Evolutionary conservation across 2,329 filamentous ascomycete species (phyloP), one percentile per base, ranked within the genome.

Genomic region (Alternaria gansuensis): DNA sequence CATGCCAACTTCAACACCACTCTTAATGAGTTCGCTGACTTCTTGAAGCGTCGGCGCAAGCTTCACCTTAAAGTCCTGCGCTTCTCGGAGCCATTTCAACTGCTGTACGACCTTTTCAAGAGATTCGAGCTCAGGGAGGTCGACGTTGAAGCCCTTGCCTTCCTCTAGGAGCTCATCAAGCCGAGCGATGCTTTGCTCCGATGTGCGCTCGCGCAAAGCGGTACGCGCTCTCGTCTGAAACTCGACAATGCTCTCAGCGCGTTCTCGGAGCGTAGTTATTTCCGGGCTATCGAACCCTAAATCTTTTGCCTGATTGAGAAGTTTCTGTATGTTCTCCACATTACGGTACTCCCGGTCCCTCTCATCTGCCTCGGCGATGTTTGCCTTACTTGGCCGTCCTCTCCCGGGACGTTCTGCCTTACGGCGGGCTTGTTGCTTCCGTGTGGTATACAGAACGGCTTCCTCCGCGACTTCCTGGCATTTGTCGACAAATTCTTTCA

Each of bases 391-490:
- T 50, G 88, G 84, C 54, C 88, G 86, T 56, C 88, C 86, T 65
- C 92, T 90, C 87, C 90, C 95, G 43, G 86, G 87, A 74, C 92
- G 95, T 72, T 97, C 94, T 77, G 90, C 96, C 80, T 98, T 98
- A 62, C 94, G 92, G 63, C 95, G 90, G 74, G 96, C 96, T 79
- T 97, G 94, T 81, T 97, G 94, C 81, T 99, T 99, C 69, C 95
- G 91, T 59, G 95, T 93, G 72, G 93, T 97, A 82, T 96, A 99
- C 75, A 91, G 93, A 72, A 92, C 95, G 65, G 95, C 95, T 80
- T 98, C 94, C 72, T 98, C 95, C 63, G 97, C 92, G 91, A 96
- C 97, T 75, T 96, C 93, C 78, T 97, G 96, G 82, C 95, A 98
- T 72, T 92, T 90, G 69, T 97, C 93, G 76, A 99, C 95, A 80